Base-by-base conservation (phyloP, 345 rosid genomes). In the Pistacia integerrima region DNA sequence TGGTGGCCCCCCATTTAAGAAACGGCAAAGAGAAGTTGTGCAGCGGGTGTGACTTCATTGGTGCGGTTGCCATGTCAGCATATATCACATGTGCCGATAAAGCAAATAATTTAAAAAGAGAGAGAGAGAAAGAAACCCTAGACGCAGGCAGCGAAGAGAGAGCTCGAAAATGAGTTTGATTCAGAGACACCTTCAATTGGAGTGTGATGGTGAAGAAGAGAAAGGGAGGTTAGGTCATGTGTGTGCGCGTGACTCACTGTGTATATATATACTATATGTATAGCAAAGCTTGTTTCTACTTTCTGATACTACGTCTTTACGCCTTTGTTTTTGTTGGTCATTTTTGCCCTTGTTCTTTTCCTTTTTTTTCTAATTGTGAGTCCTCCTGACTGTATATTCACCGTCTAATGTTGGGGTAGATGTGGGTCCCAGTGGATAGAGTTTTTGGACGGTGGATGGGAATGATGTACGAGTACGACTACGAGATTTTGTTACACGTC, bases 31-130 rank as follows among this genome's bases (percentile, higher is more conserved):
- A 78, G 78, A 90, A 94, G 82, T 90, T 87, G 84, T 92, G 94
- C 60, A 93, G 86, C 72, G 90, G 92, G 79, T 90, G 92, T 10
- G 92, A 86, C 84, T 91, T 90, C 69, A 86, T 87, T 17, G 93
- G 87, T 28, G 88, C 82, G 28, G 90, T 80, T 12, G 93, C 88
- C 90, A 92, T 88, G 62, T 78, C 74, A 12, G 7, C 54, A 18
- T 16, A 1, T 14, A 14, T 51, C 3, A 54, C 57, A 54, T 6
- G 7, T 54, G 18, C 57, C 57, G 57, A 13, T 17, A 55, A 35
- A 72, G 12, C 4, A 57, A 38, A 69, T 56, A 36, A 60, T 10
- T 0, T 49, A 73, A 61, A 61, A 25, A 25, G 18, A 16, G 35
- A 66, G 18, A 58, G 36, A 61, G 14, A 72, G 7, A 33, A 14